Percentiles rank a stretch among this genome's conserved stretches.
Evolutionary conservation across 768 basidiomycete genomes (phyloP).

Genomic region (Boletus subcaerulescens): DNA sequence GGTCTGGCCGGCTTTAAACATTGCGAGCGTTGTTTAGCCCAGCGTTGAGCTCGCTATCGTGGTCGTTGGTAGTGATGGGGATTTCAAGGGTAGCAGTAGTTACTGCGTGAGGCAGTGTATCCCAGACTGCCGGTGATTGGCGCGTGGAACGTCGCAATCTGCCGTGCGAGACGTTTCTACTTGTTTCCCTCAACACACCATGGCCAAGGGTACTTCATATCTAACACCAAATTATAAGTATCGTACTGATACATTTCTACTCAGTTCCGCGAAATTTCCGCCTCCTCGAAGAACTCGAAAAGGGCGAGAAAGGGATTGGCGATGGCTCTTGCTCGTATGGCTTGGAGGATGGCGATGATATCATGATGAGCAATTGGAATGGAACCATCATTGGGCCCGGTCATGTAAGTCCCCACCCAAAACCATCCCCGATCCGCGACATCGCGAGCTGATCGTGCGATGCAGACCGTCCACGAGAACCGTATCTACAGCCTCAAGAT

Average conservation of each 20-base stretch:
- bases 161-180: background rate
- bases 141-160: background rate
- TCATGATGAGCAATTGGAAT: conserved; percentile 98
- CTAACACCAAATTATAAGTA: background rate
- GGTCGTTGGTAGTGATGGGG: conserved; percentile 14
- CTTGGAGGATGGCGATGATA: conserved; percentile 91
- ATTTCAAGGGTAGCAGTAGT: conserved; percentile 5
- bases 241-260: background rate
- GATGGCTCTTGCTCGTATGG: conserved; percentile 98
- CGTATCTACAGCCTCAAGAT: conserved; percentile 96
- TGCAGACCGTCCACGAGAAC: conserved; percentile 95
- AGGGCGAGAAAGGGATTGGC: conserved; percentile 99
- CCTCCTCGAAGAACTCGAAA: conserved; percentile 96
- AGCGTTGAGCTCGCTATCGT: conserved; percentile 10
- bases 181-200: conserved; percentile 21
- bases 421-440: conserved; percentile 5
- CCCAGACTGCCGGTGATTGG: conserved; percentile 15
- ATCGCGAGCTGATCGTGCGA: conserved; percentile 15
- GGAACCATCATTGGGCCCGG: conserved; percentile 99
- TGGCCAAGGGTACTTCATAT: conserved; percentile 51
- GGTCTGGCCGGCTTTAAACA: conserved; percentile 68
- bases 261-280: conserved; percentile 95
- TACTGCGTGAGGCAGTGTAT: conserved; percentile 33
- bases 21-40: conserved; percentile 26
- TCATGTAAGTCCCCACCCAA: conserved; percentile 60